Percentiles rank a stretch among this genome's conserved stretches.
These are phyloP conservation scores for Metschnikowia orientalis DNA, from an alignment of 805 yeast genomes.

Conservation along the genomic window DNA sequence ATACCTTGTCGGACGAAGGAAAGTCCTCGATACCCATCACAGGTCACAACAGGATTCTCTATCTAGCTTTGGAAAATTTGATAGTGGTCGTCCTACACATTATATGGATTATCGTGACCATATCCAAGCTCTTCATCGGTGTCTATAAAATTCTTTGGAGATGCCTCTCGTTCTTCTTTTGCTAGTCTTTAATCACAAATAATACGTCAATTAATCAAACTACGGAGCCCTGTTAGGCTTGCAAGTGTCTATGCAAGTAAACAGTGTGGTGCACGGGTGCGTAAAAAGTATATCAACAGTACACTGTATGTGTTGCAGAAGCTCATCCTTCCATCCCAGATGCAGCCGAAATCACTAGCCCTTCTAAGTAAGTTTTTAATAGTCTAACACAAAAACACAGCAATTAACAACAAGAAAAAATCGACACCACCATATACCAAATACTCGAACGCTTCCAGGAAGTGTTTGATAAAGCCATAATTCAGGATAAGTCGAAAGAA, in stretches of 20 bases:
- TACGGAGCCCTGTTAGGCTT: too few relatives aligned
- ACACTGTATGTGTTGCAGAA: too few relatives aligned
- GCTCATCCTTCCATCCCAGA: conserved; percentile 18
- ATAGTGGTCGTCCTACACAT: conserved; percentile 50
- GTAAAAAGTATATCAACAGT: too few relatives aligned
- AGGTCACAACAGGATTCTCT: conserved; percentile 35
- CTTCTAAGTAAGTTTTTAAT: conserved; percentile 30
- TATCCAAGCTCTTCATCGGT: conserved; percentile 34
- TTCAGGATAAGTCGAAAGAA: conserved; percentile 39
- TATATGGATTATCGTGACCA: conserved; percentile 54
- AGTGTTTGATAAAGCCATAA: conserved; percentile 45
- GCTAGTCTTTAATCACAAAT: too few relatives aligned
- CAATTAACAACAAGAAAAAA: conserved; percentile 38
- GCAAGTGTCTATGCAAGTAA: too few relatives aligned
- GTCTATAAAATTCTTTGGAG: conserved; percentile 17
- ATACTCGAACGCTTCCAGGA: conserved; percentile 51
- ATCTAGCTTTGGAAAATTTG: conserved; percentile 45
- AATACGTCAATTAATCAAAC: not conserved
- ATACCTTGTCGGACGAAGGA: conserved; percentile 13
- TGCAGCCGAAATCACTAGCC: conserved; percentile 45
- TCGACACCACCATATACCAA: conserved; percentile 49
- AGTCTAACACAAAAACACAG: not conserved
- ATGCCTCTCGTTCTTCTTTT: conserved; percentile 1
- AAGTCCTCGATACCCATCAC: conserved; percentile 25
- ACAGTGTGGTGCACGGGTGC: too few relatives aligned